Evolutionary conservation across 371 early-diverging fungal species (phyloP).

Genomic region (Rhizomucor pusillus): DNA sequence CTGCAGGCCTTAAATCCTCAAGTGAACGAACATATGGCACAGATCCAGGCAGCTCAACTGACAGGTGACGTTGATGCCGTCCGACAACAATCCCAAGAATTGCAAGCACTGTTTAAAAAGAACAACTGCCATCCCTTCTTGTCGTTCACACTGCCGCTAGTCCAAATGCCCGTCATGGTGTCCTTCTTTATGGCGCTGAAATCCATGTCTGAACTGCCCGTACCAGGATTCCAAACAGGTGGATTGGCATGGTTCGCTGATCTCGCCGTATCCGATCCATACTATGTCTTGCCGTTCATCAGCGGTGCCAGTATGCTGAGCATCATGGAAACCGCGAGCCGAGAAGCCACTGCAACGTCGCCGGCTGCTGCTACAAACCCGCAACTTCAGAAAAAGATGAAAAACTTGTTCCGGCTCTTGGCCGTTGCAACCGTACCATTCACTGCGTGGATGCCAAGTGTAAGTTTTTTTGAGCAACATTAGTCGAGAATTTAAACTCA

Average conservation of each 20-base stretch:
- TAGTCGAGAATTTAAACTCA: no score
- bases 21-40: slow-evolving; percentile 63
- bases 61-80: slow-evolving; percentile 57
- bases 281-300: slow-evolving; percentile 74
- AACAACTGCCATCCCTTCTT: slow-evolving; percentile 64
- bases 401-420: slow-evolving; percentile 66
- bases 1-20: slow-evolving; percentile 79
- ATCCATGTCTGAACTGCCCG: slow-evolving; percentile 80
- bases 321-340: slow-evolving; percentile 69
- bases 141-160: slow-evolving; percentile 59
- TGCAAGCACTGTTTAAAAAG: slow-evolving; percentile 62
- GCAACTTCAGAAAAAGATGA: slow-evolving; percentile 50
- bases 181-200: slow-evolving; percentile 85
- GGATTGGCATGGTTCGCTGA: slow-evolving; percentile 85
- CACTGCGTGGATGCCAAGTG: slow-evolving; percentile 75
- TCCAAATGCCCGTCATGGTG: slow-evolving; percentile 87
- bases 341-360: slow-evolving; percentile 7
- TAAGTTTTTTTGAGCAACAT: slow-evolving; percentile 36
- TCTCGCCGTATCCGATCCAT: slow-evolving; percentile 79
- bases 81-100: slow-evolving; percentile 50
- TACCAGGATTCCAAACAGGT: slow-evolving; percentile 80
- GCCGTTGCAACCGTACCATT: slow-evolving; percentile 64
- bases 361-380: slow-evolving; percentile 43
- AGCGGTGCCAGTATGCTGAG: slow-evolving; percentile 73
- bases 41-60: slow-evolving; percentile 57